A percentile compares a stretch with the other conserved stretches of the same genome.
These are phyloP conservation scores for Apiospora malaysiana DNA, from an alignment of 2,329 filamentous ascomycete genomes.

Conservation along the genomic window DNA sequence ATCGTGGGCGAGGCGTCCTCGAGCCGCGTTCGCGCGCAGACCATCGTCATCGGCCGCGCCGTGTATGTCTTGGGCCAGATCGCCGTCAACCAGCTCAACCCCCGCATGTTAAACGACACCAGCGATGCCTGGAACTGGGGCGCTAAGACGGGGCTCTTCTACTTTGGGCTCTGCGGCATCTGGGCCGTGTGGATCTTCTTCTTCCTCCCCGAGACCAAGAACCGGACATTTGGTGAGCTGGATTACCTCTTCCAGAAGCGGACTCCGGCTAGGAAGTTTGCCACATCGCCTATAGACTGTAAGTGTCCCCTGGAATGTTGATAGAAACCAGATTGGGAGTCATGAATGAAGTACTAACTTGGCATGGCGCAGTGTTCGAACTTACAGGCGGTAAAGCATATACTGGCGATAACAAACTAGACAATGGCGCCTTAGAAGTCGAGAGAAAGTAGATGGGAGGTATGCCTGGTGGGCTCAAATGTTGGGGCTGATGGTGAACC, in stretches of 20 bases:
- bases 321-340: background rate
- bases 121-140: slow-evolving; percentile 41
- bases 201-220: slow-evolving; percentile 52
- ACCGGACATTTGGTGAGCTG: slow-evolving; percentile 53
- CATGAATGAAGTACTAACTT: background rate
- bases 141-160: slow-evolving; percentile 46
- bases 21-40: slow-evolving; percentile 51
- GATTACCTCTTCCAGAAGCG: slow-evolving; percentile 52
- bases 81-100: slow-evolving; percentile 49
- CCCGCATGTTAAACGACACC: slow-evolving; percentile 49
- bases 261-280: slow-evolving; percentile 42
- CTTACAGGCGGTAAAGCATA: slow-evolving; percentile 5
- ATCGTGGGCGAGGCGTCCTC: slow-evolving; percentile 60
- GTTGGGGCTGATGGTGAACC: fast-evolving
- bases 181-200: slow-evolving; percentile 51
- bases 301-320: slow-evolving; percentile 24
- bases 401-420: background rate
- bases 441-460: background rate
- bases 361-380: background rate
- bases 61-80: slow-evolving; percentile 48
- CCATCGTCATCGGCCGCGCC: slow-evolving; percentile 50
- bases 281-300: slow-evolving; percentile 36
- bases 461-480: too few species aligned
- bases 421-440: background rate
- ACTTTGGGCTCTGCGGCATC: slow-evolving; percentile 46